Conservation (phyloP, 2,329 filamentous ascomycete genomes). For the Colletotrichum theobromicola region DNA sequence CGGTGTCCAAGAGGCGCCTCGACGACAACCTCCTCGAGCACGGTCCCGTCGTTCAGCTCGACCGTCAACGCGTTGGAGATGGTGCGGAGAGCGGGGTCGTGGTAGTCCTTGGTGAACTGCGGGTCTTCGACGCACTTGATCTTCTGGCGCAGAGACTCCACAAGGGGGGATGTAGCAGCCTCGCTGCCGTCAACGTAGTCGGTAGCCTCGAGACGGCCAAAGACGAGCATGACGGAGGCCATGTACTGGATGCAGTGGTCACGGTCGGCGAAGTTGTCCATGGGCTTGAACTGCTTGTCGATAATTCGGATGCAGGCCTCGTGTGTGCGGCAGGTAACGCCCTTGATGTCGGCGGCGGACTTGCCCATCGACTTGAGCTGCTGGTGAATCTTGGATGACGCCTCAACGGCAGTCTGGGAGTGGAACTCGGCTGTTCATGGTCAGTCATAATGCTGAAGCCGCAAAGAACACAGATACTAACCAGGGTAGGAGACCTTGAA, state of each 20-base stretch:
- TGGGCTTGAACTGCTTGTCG: constrained; percentile 99
- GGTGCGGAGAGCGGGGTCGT: constrained; percentile 89
- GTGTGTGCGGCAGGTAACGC: constrained; percentile 92
- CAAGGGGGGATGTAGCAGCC: constrained; percentile 85
- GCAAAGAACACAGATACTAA: constrained; percentile 44
- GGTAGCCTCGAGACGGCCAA: constrained; percentile 88
- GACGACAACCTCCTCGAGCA: constrained; percentile 88
- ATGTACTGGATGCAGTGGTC: constrained; percentile 99
- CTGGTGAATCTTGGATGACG: constrained; percentile 85
- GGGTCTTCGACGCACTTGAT: constrained; percentile 97
- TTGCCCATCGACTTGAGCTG: constrained; percentile 86
- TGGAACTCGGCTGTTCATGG: constrained; percentile 81
- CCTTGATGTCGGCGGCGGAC: constrained; percentile 91
- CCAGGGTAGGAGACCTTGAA: constrained; percentile 99
- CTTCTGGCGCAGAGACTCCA: constrained; percentile 90
- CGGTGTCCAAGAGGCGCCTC: constrained; percentile 95
- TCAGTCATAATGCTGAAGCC: neutral
- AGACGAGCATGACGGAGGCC: constrained; percentile 94
- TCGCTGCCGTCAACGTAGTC: constrained; percentile 95
- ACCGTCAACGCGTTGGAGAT: constrained; percentile 98
- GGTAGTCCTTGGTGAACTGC: constrained; percentile 94
- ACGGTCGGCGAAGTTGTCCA: constrained; percentile 99
- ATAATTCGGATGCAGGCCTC: constrained; percentile 99
- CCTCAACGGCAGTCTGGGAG: constrained; percentile 97
- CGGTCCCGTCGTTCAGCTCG: constrained; percentile 90